These are phyloP conservation scores for Malassezia japonica DNA, from an alignment of 1,284 basidiomycete species.

Conservation along the genomic window DNA sequence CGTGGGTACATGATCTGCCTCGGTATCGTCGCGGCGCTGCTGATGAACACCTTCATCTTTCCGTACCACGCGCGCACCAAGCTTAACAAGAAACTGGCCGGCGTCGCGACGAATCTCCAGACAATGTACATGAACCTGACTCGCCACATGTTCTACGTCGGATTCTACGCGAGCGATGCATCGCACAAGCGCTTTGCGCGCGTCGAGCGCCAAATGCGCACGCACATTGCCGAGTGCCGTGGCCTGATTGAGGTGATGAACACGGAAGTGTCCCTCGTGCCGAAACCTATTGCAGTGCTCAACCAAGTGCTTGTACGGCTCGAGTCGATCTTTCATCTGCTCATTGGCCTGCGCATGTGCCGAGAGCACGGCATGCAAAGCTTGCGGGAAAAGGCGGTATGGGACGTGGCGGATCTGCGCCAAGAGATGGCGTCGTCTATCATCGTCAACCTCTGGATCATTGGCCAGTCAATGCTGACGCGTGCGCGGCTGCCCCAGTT, in stretches of 20 bases:
- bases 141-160: conserved; percentile 33
- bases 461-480: conserved; percentile 50
- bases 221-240: conserved; percentile 45
- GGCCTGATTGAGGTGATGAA: conserved; percentile 44
- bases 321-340: conserved; percentile 48
- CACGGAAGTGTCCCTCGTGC: conserved; percentile 51
- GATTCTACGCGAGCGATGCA: conserved; percentile 18
- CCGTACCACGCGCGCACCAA: conserved; percentile 38
- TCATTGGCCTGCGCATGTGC: conserved; percentile 49
- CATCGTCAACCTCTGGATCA: conserved; percentile 51
- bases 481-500: conserved; percentile 51
- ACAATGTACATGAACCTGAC: conserved; percentile 33
- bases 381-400: conserved; percentile 49
- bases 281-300: conserved; percentile 50
- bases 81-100: conserved; percentile 24
- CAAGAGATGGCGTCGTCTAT: conserved; percentile 51
- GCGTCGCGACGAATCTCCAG: conserved; percentile 26
- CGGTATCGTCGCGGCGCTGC: conserved; percentile 35
- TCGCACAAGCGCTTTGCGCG: conserved; percentile 22
- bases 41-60: conserved; percentile 37
- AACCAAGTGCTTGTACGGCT: conserved; percentile 49
- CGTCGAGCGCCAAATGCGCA: conserved; percentile 40
- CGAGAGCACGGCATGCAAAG: conserved; percentile 46
- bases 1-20: conserved; percentile 40
- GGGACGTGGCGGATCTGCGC: conserved; percentile 51